A percentile compares a stretch with the other conserved stretches of the same genome.
These are phyloP conservation scores for Hypoxylon rubiginosum DNA, from an alignment of 2,329 filamentous ascomycete species.

Conservation along the genomic window DNA sequence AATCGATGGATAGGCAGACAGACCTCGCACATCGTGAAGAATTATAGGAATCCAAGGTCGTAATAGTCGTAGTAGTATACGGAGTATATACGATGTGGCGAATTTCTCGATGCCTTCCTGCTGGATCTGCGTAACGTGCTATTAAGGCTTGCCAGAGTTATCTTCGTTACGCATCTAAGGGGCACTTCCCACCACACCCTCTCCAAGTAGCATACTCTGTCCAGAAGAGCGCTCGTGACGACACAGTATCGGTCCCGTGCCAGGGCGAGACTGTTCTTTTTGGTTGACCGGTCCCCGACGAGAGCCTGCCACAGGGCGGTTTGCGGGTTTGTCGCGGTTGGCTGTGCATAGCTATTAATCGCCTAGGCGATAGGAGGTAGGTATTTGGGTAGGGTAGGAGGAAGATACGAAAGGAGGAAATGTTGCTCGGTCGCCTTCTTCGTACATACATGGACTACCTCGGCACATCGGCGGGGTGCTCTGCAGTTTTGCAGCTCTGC, in stretches of 20 bases:
- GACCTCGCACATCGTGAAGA: neutral
- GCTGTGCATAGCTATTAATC: constrained; percentile 6
- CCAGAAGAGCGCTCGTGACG: constrained; percentile 8
- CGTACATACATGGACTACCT: constrained; percentile 2
- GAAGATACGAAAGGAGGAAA: constrained; percentile 1
- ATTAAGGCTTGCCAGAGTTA: neutral
- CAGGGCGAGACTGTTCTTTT: neutral
- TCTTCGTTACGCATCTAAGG: constrained; percentile 1
- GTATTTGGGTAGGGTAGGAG: constrained; percentile 2
- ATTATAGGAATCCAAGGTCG: neutral
- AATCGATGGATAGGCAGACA: constrained; percentile 3
- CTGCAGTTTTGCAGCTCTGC: constrained; percentile 26
- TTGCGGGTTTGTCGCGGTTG: neutral
- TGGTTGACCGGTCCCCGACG: neutral
- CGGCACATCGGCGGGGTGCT: constrained; percentile 4
- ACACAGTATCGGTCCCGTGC: constrained; percentile 4
- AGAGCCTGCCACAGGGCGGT: neutral
- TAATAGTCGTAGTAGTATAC: neutral
- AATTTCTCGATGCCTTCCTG: constrained; percentile 3
- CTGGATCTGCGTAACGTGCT: neutral
- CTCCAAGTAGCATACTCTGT: neutral
- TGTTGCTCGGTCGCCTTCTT: constrained; percentile 5
- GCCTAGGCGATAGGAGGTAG: neutral
- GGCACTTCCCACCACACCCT: constrained; percentile 3
- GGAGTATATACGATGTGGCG: constrained; percentile 21